Evolutionary conservation across 495 filamentous ascomycete species (phyloP).

Genomic region (Wilcoxina mikolae): DNA sequence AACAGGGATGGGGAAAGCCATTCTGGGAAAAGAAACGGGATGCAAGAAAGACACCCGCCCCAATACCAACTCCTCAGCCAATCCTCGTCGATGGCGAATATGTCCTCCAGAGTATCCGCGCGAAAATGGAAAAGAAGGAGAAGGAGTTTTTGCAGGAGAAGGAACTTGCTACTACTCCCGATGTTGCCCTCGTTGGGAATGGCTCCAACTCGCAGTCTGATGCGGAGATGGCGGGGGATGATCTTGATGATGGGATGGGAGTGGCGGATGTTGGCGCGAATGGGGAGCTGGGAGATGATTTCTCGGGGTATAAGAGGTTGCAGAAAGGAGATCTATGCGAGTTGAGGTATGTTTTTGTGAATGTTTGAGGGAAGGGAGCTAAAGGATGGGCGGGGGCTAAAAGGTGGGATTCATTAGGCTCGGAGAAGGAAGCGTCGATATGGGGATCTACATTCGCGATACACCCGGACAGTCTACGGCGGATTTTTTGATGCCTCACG

Average conservation of each 20-base stretch:
- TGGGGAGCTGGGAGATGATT: not conserved
- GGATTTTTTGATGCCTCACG: conserved; percentile 19
- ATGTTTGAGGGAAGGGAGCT: too few relatives aligned
- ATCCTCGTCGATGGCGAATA: too few relatives aligned
- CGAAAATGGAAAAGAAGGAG: not conserved
- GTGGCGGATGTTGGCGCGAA: not conserved
- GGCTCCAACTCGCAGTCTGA: not conserved
- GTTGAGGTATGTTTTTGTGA: conserved; percentile 23
- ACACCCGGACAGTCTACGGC: conserved; percentile 18
- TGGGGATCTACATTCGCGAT: conserved; percentile 22
- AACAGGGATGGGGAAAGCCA: too few relatives aligned
- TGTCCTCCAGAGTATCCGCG: not conserved
- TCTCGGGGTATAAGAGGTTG: conserved; percentile 3
- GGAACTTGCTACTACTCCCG: not conserved
- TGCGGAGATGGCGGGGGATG: not conserved
- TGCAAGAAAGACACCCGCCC: not conserved
- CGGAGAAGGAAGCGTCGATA: not conserved
- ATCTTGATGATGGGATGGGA: not conserved
- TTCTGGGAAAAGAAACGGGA: too few relatives aligned
- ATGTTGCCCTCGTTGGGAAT: not conserved
- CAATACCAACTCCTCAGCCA: not conserved
- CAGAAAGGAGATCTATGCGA: conserved; percentile 24
- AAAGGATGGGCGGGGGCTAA: not conserved
- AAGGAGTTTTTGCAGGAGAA: not conserved
- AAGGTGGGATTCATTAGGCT: not conserved